Evolutionary conservation across 129 eudicot genomes (phyloP).

Genomic region (Apium graveolens): DNA sequence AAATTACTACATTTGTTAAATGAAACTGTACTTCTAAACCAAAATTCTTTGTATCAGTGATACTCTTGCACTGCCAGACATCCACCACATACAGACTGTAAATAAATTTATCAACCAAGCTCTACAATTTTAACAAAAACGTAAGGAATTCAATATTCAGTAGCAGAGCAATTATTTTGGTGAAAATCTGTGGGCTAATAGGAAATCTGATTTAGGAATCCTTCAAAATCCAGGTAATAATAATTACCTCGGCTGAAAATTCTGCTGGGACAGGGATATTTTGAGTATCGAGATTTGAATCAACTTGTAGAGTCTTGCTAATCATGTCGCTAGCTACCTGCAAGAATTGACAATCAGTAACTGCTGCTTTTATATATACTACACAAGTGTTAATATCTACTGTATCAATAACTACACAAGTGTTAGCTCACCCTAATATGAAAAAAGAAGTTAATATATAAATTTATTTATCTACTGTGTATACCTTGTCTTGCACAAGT

Average conservation of each 20-base stretch:
- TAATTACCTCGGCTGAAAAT: slow-evolving; percentile 31
- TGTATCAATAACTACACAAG: neutral
- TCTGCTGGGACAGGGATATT: slow-evolving; percentile 22
- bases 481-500: slow-evolving; percentile 19
- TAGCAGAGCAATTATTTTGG: neutral
- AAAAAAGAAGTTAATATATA: neutral
- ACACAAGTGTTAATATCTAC: neutral
- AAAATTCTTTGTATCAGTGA: neutral
- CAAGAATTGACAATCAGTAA: slow-evolving; percentile 15
- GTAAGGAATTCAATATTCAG: neutral
- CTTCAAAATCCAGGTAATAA: neutral
- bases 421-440: neutral
- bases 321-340: slow-evolving; percentile 26
- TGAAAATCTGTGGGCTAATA: neutral
- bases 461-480: neutral
- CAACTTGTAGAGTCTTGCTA: slow-evolving; percentile 18
- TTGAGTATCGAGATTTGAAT: slow-evolving; percentile 17
- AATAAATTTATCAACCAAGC: neutral
- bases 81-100: neutral
- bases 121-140: no score
- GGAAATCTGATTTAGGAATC: neutral
- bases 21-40: neutral
- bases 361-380: neutral
- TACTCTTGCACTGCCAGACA: neutral
- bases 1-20: neutral